Evolutionary conservation across 2,329 filamentous ascomycete species (phyloP).

Genomic region (Cercospora berteroae): DNA sequence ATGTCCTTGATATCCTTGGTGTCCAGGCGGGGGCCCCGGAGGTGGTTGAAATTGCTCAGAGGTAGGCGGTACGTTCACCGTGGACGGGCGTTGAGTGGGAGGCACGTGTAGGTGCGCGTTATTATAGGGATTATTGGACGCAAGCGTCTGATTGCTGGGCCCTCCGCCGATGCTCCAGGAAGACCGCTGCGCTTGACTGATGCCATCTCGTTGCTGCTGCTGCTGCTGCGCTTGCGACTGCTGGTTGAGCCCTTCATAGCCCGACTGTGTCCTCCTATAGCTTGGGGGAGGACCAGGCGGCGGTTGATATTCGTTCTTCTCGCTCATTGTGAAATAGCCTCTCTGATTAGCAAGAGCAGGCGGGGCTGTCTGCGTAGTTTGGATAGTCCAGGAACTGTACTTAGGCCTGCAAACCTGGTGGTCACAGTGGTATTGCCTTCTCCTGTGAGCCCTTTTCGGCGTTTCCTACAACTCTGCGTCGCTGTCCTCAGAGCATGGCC

Average conservation of each 20-base stretch:
- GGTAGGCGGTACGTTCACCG: conserved; percentile 17
- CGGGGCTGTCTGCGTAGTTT: conserved; percentile 18
- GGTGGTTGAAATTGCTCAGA: conserved; percentile 35
- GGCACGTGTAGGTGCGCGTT: conserved; percentile 16
- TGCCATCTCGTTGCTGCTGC: conserved; percentile 7
- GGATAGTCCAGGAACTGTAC: conserved; percentile 13
- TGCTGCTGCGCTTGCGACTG: conserved; percentile 14
- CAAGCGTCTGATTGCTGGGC: conserved; percentile 16
- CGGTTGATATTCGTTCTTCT: conserved; percentile 19
- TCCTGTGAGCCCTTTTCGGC: conserved; percentile 10
- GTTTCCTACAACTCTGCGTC: conserved; percentile 7
- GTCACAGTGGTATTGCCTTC: neutral
- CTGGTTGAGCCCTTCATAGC: conserved; percentile 11
- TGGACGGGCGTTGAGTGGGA: conserved; percentile 20
- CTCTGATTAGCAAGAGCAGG: conserved; percentile 5
- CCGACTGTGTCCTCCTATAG: conserved; percentile 23
- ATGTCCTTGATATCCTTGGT: conserved; percentile 24
- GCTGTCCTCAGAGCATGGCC: conserved; percentile 1
- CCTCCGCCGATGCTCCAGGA: conserved; percentile 25
- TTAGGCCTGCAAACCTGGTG: conserved; percentile 1
- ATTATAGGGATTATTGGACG: conserved; percentile 26
- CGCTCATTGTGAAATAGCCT: conserved; percentile 9
- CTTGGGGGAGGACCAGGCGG: conserved; percentile 23
- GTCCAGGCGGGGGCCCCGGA: conserved; percentile 30
- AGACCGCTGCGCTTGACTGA: conserved; percentile 10